These are phyloP conservation scores for Pyrenophora graminea DNA, from an alignment of 2,329 filamentous ascomycete genomes.

Conservation along the genomic window DNA sequence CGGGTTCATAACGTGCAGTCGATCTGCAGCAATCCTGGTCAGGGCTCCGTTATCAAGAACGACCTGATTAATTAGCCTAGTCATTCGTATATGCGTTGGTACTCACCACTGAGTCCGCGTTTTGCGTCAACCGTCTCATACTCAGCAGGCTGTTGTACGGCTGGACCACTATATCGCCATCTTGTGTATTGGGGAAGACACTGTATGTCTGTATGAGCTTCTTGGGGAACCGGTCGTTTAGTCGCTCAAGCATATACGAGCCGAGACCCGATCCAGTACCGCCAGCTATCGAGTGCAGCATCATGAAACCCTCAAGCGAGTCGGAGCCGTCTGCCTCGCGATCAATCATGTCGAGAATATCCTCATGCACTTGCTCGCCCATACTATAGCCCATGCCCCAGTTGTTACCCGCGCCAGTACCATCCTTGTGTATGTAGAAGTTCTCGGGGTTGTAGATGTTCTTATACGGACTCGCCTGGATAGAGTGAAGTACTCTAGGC, in stretches of 20 bases:
- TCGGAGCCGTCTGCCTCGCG: conserved; percentile 97
- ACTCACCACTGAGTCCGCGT: conserved; percentile 87
- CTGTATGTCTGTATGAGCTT: conserved; percentile 99
- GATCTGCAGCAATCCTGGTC: conserved; percentile 89
- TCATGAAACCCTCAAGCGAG: conserved; percentile 97
- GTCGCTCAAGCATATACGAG: conserved; percentile 88
- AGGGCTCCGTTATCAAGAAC: conserved; percentile 95
- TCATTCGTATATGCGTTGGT: neutral
- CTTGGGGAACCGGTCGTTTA: conserved; percentile 98
- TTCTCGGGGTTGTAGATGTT: conserved; percentile 99
- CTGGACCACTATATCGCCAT: conserved; percentile 91
- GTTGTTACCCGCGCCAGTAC: conserved; percentile 93
- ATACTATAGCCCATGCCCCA: conserved; percentile 97
- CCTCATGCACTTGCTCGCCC: conserved; percentile 88
- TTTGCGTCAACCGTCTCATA: conserved; percentile 88
- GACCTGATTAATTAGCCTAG: conserved; percentile 53
- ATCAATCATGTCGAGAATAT: conserved; percentile 99
- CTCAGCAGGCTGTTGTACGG: conserved; percentile 96
- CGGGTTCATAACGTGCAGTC: conserved; percentile 91
- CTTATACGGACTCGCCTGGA: conserved; percentile 90
- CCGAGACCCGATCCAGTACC: conserved; percentile 96
- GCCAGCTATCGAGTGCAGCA: conserved; percentile 96
- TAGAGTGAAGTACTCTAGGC: conserved; percentile 87
- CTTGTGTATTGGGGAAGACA: conserved; percentile 93
- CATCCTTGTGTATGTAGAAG: conserved; percentile 94